phyloP scores from a whole-genome alignment of 2,329 filamentous ascomycete species.

The Xylariaceae sp. region DNA sequence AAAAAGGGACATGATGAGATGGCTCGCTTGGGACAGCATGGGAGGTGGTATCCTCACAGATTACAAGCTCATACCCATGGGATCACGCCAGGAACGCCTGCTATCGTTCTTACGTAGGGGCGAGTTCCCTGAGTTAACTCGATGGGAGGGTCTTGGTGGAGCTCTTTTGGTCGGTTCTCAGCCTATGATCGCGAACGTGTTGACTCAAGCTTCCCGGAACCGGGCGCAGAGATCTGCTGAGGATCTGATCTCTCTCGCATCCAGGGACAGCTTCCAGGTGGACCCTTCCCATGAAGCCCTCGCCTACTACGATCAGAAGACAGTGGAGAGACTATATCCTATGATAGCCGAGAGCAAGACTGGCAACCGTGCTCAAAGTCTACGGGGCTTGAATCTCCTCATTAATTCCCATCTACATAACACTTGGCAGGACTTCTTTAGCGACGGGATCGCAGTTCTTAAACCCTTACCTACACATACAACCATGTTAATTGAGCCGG shows the following conservation, averaged over 20 bases:
- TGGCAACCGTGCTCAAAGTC: constrained; percentile 52
- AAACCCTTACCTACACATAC: constrained; percentile 75
- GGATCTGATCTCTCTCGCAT: constrained; percentile 57
- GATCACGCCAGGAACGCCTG: constrained; percentile 63
- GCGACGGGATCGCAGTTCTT: constrained; percentile 70
- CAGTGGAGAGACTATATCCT: constrained; percentile 61
- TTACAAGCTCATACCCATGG: constrained; percentile 82
- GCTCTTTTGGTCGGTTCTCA: constrained; percentile 70
- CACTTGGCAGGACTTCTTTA: constrained; percentile 76
- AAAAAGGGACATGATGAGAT: constrained; percentile 69
- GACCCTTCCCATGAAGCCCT: constrained; percentile 63
- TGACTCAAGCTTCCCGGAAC: constrained; percentile 55
- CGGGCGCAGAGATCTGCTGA: constrained; percentile 52
- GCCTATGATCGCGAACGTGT: constrained; percentile 55
- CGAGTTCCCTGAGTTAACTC: constrained; percentile 66
- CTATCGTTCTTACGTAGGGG: constrained; percentile 69
- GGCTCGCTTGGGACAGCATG: constrained; percentile 93
- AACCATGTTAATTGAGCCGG: constrained; percentile 64
- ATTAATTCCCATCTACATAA: constrained; percentile 82
- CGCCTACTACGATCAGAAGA: constrained; percentile 67
- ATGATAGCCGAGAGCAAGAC: constrained; percentile 59
- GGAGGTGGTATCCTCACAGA: constrained; percentile 75
- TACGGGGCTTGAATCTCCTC: constrained; percentile 63
- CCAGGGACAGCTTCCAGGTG: constrained; percentile 55
- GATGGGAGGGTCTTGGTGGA: constrained; percentile 65